Evolutionary conservation across 2,329 filamentous ascomycete genomes (phyloP), one percentile per base, ranked within the genome.

Genomic region (Alternaria incomplexa): DNA sequence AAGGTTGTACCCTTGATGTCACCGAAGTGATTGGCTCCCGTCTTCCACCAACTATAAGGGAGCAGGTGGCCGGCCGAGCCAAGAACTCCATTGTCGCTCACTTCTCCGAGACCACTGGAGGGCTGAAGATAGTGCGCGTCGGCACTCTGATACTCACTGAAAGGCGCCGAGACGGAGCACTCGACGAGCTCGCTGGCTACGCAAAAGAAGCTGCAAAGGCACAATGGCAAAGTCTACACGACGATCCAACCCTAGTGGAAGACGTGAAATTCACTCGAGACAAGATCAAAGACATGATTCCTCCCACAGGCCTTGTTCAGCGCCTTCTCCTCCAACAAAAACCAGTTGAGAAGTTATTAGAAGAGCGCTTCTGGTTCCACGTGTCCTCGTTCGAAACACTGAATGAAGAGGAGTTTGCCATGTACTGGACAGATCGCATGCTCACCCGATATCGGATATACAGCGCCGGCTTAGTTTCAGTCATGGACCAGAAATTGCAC

Each of bases 371-470:
- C 64, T 73, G 67, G 58, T 52, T 45, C 25, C 56, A 62, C n/a
- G 64, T 80, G 13, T 56, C 73, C 1, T 40, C 65, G 13, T 56
- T 79, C 7, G 77, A 80, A 65, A 56, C 64, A 5, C 56, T 69
- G 11, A 76, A 72, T 36, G 77, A 80, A 58, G 57, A 62, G 4
- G 68, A 70, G 0, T 78, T 81, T 52, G 66, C 72, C 4, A 54
- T 56, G 7, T 77, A 75, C 58, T 81, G 79, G 79, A 69, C 45
- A 4, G 75, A 78, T 11, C 73, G 76, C 11, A 72, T 79, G 4
- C 36, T 64, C 13, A 57, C 69, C 40, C 73, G 77, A 51, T 30
- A 70, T 9, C 50, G 65, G 11, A 68, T 73, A 32, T 78, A 81
- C 58, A 64, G n/a, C 6, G 60, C 70, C 4, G 77, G 71, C 3